These are phyloP conservation scores for Monosporozyma siamensis DNA, from an alignment of 805 yeast species.

Conservation along the genomic window DNA sequence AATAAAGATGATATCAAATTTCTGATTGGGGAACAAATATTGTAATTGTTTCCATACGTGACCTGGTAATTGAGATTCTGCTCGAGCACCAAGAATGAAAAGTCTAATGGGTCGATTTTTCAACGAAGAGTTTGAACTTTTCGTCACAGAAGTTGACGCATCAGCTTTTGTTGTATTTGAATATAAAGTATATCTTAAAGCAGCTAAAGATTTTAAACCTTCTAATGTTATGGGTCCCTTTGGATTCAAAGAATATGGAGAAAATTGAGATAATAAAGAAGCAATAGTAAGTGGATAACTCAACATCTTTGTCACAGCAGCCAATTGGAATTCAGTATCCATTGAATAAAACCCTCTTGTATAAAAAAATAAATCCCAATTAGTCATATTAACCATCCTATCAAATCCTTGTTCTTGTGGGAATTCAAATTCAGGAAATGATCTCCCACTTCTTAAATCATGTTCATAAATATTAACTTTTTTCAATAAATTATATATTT, in stretches of 20 bases:
- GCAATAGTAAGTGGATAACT: conserved; percentile 90
- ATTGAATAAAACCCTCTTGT: conserved; percentile 88
- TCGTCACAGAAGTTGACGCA: not conserved
- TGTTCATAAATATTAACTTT: conserved; percentile 91
- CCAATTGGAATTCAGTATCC: conserved; percentile 94
- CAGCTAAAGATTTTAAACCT: conserved; percentile 89
- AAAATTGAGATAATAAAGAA: conserved; percentile 67
- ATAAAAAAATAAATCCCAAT: conserved; percentile 90
- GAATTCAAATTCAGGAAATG: conserved; percentile 91
- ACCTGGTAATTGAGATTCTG: conserved; percentile 88
- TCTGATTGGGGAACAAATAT: conserved; percentile 71
- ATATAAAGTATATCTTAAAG: conserved; percentile 80
- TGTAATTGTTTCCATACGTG: conserved; percentile 94
- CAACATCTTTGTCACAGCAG: conserved; percentile 89
- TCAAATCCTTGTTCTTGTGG: conserved; percentile 74
- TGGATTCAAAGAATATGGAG: conserved; percentile 76
- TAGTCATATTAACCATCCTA: conserved; percentile 61
- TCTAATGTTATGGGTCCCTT: conserved; percentile 84
- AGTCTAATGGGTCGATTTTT: conserved; percentile 85
- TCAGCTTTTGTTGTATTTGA: conserved; percentile 34
- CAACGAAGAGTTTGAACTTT: not conserved
- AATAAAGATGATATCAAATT: conserved; percentile 80
- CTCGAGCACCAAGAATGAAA: conserved; percentile 83
- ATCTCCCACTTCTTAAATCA: conserved; percentile 87
- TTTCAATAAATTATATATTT: conserved; percentile 63